Evolutionary conservation across 2,329 filamentous ascomycete genomes (phyloP), one percentile per base, ranked within the genome.

Genomic region (Huntiella moniliformis): DNA sequence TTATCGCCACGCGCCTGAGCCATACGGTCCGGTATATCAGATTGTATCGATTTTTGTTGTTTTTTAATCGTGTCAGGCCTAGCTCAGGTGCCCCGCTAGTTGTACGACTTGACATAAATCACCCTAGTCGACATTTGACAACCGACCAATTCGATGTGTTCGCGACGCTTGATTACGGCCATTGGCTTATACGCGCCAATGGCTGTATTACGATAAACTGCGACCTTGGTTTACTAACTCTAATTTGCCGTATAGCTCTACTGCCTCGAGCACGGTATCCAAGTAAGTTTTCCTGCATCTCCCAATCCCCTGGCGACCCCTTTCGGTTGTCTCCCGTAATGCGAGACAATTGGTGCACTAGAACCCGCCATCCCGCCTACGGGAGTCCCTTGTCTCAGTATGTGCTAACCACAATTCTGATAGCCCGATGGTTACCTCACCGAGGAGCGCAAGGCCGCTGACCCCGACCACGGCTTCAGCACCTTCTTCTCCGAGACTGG

Each of bases 401-500:
- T 32, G 22, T 47, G 8, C 36, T 28, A 8, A 38, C 47, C 45
- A 45, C 42, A 38, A 42, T 17, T 35, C 15, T 15, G 18, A 28
- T 17, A 98, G 88, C 88, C 91, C 58, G 91, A 98, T 77, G 91
- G 91, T 65, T 96, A 83, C 73, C 79, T 98, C 66, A 96, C 87
- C 55, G 88, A 95, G 63, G 88, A 96, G 75, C 86, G 87, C 68
- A 95, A 96, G 75, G 77, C 76, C 57, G 78, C 79, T 61, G 82
- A 93, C 54, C 82, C 86, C 53, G 91, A 96, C 65, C 83, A 95
- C 62, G 91, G 91, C 55, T 98, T 98, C 78, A 95, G 87, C 74
- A 98, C 91, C 60, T 98, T 98, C 77, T 98, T 98, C 77, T 95
- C 88, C 56, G 91, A 98, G 76, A 96, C 91, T 61, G 88, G 91